Conservation (phyloP, 495 filamentous ascomycete species). For the Wilcoxina mikolae region DNA sequence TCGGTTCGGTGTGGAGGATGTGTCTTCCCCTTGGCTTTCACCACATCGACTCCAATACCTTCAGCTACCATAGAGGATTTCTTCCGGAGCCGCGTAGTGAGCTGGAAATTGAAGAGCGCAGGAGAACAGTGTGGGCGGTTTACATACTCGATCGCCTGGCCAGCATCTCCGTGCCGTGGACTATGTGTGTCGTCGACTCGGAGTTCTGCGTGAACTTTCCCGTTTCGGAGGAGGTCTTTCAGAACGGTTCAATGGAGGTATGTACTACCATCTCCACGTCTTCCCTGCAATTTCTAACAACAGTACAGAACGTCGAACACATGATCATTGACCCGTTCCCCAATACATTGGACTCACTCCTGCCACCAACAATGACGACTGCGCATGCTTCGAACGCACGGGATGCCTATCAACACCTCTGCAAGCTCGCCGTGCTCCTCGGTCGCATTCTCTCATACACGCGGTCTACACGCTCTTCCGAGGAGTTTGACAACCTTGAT, state of each 20-base stretch:
- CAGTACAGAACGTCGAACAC: slow-evolving; percentile 20
- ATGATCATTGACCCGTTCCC: slow-evolving; percentile 25
- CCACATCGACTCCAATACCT: slow-evolving; percentile 20
- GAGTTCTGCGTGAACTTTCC: slow-evolving; percentile 28
- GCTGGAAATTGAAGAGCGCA: slow-evolving; percentile 24
- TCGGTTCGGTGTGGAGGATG: slow-evolving; percentile 23
- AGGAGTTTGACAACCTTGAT: slow-evolving; percentile 17
- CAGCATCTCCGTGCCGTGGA: slow-evolving; percentile 19
- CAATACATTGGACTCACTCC: slow-evolving; percentile 14
- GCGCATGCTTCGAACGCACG: slow-evolving; percentile 6
- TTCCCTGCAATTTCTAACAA: too few relatives aligned
- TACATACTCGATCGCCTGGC: slow-evolving; percentile 23
- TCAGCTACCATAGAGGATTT: slow-evolving; percentile 9
- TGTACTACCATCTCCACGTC: not conserved
- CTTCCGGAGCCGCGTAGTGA: slow-evolving; percentile 20
- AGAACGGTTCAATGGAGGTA: slow-evolving; percentile 26
- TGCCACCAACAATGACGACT: slow-evolving; percentile 5
- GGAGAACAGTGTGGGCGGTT: slow-evolving; percentile 20
- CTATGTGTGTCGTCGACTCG: slow-evolving; percentile 16
- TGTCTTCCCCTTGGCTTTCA: slow-evolving; percentile 23
- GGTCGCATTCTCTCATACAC: slow-evolving; percentile 17
- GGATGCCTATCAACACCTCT: slow-evolving; percentile 23
- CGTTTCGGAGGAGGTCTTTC: slow-evolving; percentile 25
- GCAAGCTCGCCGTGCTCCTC: slow-evolving; percentile 22
- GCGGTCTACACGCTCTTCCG: slow-evolving; percentile 8